Evolutionary conservation across 2,329 filamentous ascomycete species (phyloP), one percentile per base, ranked within the genome.

Genomic region (Sarocladium kiliense): DNA sequence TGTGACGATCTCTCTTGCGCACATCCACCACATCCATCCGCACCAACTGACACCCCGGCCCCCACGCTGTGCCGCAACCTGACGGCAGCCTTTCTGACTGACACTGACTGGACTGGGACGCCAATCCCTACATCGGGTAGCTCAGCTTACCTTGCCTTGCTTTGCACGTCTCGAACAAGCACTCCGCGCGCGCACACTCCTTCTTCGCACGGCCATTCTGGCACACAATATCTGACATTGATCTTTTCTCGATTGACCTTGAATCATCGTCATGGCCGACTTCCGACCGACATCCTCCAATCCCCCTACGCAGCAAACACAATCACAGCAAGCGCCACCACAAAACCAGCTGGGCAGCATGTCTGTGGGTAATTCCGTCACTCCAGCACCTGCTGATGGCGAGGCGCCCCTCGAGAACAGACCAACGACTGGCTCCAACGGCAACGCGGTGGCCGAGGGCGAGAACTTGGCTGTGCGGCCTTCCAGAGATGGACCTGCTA

Each of bases 251-350:
- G 12, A 16, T 36, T 27, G 10, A 36, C 26, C 7, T 36, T 36
- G 47, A 51, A 9, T 36, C n/a, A 36, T 23, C 26, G 50, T 30
- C 50, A 53, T 53, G 50, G 50, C 50, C 34, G 50, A 53, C 50
- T 41, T 41, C 21, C 50, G 50, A 25, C 50, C 50, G 30, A 19
- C 23, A 27, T 41, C 50, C 32, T 39, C 50, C 3, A 41, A 53
- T 23, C 7, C 26, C 11, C 47, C 47, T 10, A 51, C 18, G 10
- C 47, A 51, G 27, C 18, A 32, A n/a, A 10, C 47, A 4, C n/a
- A 18, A 21, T 36, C 30, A 16, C 47, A 53, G 19, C 50, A 53
- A 18, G 27, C 47, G 18, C 50, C 9, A 27, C n/a, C 50, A 23
- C 27, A 34, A n/a, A 51, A 27, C 47, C 47, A 34, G 41, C 23